Evolutionary conservation across 2,329 filamentous ascomycete species (phyloP), one percentile per base, ranked within the genome.

Genomic region (Paradendryphiella salina): DNA sequence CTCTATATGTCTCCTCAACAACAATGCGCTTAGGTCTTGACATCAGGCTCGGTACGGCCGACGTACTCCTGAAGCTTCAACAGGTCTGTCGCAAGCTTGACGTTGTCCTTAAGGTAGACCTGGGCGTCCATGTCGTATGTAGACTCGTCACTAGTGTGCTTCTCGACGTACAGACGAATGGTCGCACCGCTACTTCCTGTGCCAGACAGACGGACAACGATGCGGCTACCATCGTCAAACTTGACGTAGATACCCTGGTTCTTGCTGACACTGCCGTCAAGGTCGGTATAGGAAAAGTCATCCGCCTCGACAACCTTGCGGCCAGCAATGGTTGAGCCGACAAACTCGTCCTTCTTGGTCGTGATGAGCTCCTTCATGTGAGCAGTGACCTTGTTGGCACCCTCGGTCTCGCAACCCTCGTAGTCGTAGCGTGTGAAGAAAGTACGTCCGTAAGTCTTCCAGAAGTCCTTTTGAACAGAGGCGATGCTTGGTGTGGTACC

Each of bases 381-480:
- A 49, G 84, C 86, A 37, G 96, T 88, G 52, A 99, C 86, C 79
- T 96, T 93, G 79, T 88, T 89, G 57, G 94, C 94, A 33, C 89
- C 92, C 7, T 93, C 90, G 38, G 86, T 88, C 78, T 96, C 91
- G 60, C 96, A 91, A 64, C 95, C 85, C 78, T 99, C 94, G 77
- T 96, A 99, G 77, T 99, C 94, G 77, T 97, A 97, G 59, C 94
- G 90, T 35, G 94, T 99, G 83, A 99, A 99, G 82, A 97, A 99
- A 26, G 92, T 96, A 52, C 94, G 91, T 68, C 94, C 94, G 75
- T 99, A 99, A 50, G 85, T 89, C 68, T 84, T 83, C 94, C 94
- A 99, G 84, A 99, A 97, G 73, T 96, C 90, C 67, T 90, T 85
- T 79, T 99, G 94, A 73, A 99, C 96, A 75, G 92, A 88, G 70